These are phyloP conservation scores for Penstemon davidsonii DNA, from an alignment of 257 asterid genomes.

Conservation along the genomic window DNA sequence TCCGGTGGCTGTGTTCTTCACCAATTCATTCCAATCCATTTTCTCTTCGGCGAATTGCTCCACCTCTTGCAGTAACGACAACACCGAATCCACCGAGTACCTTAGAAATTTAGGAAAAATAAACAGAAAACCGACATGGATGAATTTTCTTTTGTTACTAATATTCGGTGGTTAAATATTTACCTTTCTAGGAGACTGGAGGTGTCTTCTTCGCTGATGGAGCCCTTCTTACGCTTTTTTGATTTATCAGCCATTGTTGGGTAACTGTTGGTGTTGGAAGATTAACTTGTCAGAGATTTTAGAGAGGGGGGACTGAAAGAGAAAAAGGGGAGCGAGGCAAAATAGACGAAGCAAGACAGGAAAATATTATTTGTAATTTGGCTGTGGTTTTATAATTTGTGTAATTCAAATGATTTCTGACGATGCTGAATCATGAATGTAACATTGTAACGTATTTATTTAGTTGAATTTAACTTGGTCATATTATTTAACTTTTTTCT, in stretches of 20 bases:
- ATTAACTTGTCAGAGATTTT: too few relatives aligned
- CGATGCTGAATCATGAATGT: too few relatives aligned
- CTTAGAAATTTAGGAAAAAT: conserved; percentile 31
- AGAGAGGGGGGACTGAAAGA: too few relatives aligned
- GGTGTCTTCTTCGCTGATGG: conserved; percentile 58
- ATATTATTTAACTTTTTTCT: too few relatives aligned
- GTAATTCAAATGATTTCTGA: too few relatives aligned
- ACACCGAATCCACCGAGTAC: conserved; percentile 59
- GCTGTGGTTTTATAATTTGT: too few relatives aligned
- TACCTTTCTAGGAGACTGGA: conserved; percentile 62
- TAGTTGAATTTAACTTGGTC: too few relatives aligned
- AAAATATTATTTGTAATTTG: too few relatives aligned
- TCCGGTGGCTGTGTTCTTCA: conserved; percentile 67
- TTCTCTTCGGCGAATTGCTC: conserved; percentile 53
- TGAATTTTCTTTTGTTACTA: not conserved
- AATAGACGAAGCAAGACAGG: too few relatives aligned
- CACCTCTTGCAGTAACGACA: conserved; percentile 73
- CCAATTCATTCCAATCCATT: conserved; percentile 74
- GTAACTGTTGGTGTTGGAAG: not conserved
- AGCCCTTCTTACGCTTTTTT: conserved; percentile 51
- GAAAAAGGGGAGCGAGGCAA: too few relatives aligned
- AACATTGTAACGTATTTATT: too few relatives aligned
- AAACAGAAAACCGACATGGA: conserved; percentile 9
- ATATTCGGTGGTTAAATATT: not conserved
- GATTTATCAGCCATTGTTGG: conserved; percentile 55